A percentile compares a stretch with the other conserved stretches of the same genome.
These are phyloP conservation scores for Suillus alpinus DNA, from an alignment of 768 basidiomycete genomes.

Conservation along the genomic window DNA sequence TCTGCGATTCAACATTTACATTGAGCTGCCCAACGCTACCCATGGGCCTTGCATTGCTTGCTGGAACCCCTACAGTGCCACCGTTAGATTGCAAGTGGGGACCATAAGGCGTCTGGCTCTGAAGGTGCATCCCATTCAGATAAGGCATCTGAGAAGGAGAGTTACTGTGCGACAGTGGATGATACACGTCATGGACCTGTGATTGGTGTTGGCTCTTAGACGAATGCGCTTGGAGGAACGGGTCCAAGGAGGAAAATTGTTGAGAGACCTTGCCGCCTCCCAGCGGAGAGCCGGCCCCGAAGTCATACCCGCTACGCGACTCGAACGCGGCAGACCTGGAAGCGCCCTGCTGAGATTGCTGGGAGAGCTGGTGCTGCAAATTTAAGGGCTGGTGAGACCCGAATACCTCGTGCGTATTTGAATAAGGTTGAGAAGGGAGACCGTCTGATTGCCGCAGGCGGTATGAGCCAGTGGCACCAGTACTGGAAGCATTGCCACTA, in stretches of 20 bases:
- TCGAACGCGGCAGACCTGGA: slow-evolving; percentile 23
- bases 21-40: slow-evolving; percentile 29
- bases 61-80: slow-evolving; percentile 22
- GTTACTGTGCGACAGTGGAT: slow-evolving; percentile 30
- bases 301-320: slow-evolving; percentile 31
- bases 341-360: slow-evolving; percentile 32
- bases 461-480: slow-evolving; percentile 27
- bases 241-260: slow-evolving; percentile 29
- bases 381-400: slow-evolving; percentile 22
- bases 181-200: slow-evolving; percentile 31
- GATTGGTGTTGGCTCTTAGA: slow-evolving; percentile 24
- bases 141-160: slow-evolving; percentile 33
- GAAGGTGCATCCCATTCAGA: slow-evolving; percentile 47
- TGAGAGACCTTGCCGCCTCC: slow-evolving; percentile 24
- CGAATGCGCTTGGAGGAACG: slow-evolving; percentile 31
- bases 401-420: slow-evolving; percentile 23
- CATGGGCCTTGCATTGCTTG: slow-evolving; percentile 24
- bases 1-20: slow-evolving; percentile 17
- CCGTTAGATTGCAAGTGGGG: slow-evolving; percentile 56
- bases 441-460: slow-evolving; percentile 35
- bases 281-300: slow-evolving; percentile 25
- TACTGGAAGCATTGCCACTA: slow-evolving; percentile 19
- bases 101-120: slow-evolving; percentile 76
- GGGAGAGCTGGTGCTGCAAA: slow-evolving; percentile 33
- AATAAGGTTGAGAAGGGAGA: slow-evolving; percentile 28